Base-by-base conservation (phyloP, 352 stramenopile species). In the Globisporangium barbulae region DNA sequence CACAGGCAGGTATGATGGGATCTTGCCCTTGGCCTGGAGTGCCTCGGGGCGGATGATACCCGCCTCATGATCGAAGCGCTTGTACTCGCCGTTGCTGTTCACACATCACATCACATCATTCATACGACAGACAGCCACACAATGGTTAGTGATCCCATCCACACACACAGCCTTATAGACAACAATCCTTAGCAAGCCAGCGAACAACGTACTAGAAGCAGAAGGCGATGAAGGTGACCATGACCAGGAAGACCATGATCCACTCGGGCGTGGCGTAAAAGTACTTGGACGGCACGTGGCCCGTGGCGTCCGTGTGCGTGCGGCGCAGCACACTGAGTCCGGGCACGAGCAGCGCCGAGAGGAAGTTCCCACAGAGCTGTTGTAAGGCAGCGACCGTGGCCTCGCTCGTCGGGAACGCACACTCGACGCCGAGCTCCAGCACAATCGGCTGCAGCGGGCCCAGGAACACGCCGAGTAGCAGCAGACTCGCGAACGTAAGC, bases 341-440 rank as follows among this genome's bases (percentile, higher is more conserved):
- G 12, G 81, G 83, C 12, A 92, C 81, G 35, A 65, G 33, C 37
- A 88, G 72, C 8, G 81, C 83, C 28, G 81, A 91, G 2, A 93
- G 56, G 25, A 91, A 88, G 59, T 93, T 93, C 10, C 83, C 83
- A 63, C 79, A 91, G 52, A 93, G 79, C 44, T 93, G 83, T 44
- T 91, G 81, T 0, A 93, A 70, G 21, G 83, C 83, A 21, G 83
- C 83, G 48, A 93, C 83, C 0, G 83, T 91, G 6, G 83, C 80
- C 53, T 90, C 83, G 47, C 81, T 93, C 3, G 83, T 93, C 9
- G 83, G 83, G 50, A 85, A 88, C 3, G 83, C 73, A 22, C 83
- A 93, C 50, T 93, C 83, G 13, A 91, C 83, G 15, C 82, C 82
- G 0, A 92, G 65, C 41, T 92, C 81, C 4, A 92, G 67, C 19